phyloP scores from a whole-genome alignment of 257 asterid species.

The Solanum lycopersicoides region DNA sequence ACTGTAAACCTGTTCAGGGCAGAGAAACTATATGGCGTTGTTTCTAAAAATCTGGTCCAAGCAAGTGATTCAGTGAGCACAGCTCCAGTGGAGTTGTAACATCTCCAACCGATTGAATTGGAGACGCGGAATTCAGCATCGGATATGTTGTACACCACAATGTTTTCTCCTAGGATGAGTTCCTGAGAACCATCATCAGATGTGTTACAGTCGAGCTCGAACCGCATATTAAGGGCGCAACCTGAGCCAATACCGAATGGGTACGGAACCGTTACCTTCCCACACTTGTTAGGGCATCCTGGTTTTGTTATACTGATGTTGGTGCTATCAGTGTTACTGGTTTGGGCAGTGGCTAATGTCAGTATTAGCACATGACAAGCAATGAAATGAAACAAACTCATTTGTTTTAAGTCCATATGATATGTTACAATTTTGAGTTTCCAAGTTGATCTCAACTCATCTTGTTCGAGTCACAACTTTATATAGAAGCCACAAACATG shows the following conservation, averaged over 20 bases:
- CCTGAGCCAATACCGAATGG: conserved; percentile 37
- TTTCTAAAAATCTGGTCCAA: too few relatives aligned
- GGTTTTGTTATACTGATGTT: neutral
- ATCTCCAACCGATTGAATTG: conserved; percentile 16
- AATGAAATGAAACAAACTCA: neutral
- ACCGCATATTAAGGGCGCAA: conserved; percentile 13
- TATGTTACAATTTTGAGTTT: neutral
- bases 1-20: too few relatives aligned
- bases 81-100: too few relatives aligned
- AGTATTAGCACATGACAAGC: neutral
- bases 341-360: neutral
- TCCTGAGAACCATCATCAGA: neutral
- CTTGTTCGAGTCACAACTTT: too few relatives aligned
- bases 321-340: neutral
- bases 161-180: neutral
- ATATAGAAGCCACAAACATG: neutral
- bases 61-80: too few relatives aligned
- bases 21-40: too few relatives aligned
- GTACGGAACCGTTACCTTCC: conserved; percentile 28
- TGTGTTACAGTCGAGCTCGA: conserved; percentile 27
- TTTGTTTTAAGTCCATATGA: neutral
- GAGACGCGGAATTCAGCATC: conserved; percentile 36
- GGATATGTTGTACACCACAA: conserved; percentile 25
- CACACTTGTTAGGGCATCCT: conserved; percentile 31
- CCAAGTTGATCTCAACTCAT: too few relatives aligned